Evolutionary conservation across 2,329 filamentous ascomycete species (phyloP), one percentile per base, ranked within the genome.

Genomic region (Phaeosphaeriaceae sp.): DNA sequence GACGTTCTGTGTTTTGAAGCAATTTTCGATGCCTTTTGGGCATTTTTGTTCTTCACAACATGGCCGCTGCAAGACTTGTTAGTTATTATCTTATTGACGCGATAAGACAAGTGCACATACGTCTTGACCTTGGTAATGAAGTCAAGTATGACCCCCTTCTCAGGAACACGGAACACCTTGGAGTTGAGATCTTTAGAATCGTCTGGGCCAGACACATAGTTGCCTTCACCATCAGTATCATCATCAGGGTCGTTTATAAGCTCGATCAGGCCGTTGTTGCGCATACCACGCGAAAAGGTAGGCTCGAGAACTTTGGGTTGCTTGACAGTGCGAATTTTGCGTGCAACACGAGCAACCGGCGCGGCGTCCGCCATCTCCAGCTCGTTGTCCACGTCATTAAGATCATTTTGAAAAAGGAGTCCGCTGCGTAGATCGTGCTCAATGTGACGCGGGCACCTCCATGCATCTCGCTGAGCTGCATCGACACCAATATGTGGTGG

Each of bases 361-460:
- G 47, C 56, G 42, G 55, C 64, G 53, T 69, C 65, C 37, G 43
- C 50, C 66, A 72, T 67, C 42, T 63, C 61, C 51, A 56, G 48
- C 56, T 70, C 64, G 46, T 63, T 57, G 36, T 62, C 59, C 34
- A 50, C 46, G 6, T 57, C 55, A 38, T 65, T 69, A n/a, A 72
- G 56, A 50, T 72, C 68, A 26, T 71, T 60, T 54, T 72, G 70
- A 33, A 64, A 32, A 30, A 72, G 52, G 8, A 61, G 47, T 20
- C 70, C 70, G 33, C 64, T 71, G 39, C 67, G 67, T 48, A 96
- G 79, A 48, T 92, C 81, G 55, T 93, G 87, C 44, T 94, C 90
- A 34, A 88, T 80, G 70, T 99, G 94, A 56, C 89, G 86, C 41
- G 93, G 93, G 68, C 94, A 99, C 73, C 86, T 88, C 90, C 92